These are phyloP conservation scores for Mrakia frigida DNA, from an alignment of 768 basidiomycete genomes.

Conservation along the genomic window DNA sequence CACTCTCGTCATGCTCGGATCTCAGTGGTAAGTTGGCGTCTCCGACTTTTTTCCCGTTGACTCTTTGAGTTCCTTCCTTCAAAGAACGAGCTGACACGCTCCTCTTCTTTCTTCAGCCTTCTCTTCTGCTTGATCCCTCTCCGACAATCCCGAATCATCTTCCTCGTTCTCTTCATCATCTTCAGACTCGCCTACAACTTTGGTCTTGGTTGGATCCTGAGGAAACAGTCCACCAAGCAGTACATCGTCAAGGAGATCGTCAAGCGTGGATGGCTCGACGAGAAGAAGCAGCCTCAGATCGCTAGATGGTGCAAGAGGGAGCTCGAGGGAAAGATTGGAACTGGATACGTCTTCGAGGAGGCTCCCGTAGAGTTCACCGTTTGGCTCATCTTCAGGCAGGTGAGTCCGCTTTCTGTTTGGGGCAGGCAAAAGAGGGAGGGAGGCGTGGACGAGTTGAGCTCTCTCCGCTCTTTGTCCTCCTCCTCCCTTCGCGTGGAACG, in stretches of 20 bases:
- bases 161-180: constrained; percentile 60
- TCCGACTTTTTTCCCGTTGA: not conserved
- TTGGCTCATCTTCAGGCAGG: constrained; percentile 75
- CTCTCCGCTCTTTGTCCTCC: not conserved
- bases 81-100: not conserved
- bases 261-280: constrained; percentile 81
- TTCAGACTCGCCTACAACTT: constrained; percentile 90
- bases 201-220: constrained; percentile 88
- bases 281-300: constrained; percentile 55
- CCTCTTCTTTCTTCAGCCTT: not conserved
- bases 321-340: constrained; percentile 86
- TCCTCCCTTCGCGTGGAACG: not conserved
- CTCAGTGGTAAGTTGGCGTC: constrained; percentile 21
- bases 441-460: not conserved
- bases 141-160: constrained; percentile 9
- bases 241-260: constrained; percentile 85
- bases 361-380: constrained; percentile 90
- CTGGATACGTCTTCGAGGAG: constrained; percentile 88
- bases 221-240: constrained; percentile 88
- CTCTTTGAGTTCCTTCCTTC: not conserved
- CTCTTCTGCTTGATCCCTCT: constrained; percentile 22
- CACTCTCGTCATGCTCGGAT: constrained; percentile 26
- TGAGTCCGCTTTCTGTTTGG: not conserved
- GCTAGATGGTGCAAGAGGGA: constrained; percentile 79
- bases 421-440: too few relatives aligned